Conservation (phyloP, 2,329 filamentous ascomycete genomes). For the Fusarium chlamydosporum region DNA sequence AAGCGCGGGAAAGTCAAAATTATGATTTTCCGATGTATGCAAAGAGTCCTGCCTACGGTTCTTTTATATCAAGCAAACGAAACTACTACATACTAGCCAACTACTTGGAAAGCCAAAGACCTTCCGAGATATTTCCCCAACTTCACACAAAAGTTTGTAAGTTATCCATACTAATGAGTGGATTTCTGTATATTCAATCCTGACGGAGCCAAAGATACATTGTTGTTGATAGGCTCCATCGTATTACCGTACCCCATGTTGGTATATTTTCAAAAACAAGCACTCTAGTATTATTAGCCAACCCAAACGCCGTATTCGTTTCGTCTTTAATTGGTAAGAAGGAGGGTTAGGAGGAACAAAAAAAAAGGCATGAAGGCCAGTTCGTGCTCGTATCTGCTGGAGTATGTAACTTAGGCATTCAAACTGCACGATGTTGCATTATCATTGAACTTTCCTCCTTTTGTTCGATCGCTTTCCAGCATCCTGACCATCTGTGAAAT, state of each 20-base stretch:
- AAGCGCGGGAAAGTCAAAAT: background rate
- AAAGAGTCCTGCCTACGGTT: too few species aligned
- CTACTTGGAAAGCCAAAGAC: background rate
- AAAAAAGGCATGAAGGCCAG: background rate
- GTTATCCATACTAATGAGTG: background rate
- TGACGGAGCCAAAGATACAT: background rate
- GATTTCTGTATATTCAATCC: background rate
- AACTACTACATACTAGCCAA: too few species aligned
- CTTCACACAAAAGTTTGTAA: background rate
- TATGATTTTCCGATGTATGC: background rate
- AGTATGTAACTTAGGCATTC: background rate
- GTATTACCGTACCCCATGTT: constrained; percentile 28
- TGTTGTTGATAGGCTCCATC: background rate
- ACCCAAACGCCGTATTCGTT: constrained; percentile 38
- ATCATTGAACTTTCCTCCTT: constrained; percentile 60
- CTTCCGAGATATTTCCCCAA: background rate
- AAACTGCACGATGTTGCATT: background rate
- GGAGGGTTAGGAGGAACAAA: constrained; percentile 9
- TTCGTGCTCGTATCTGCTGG: background rate
- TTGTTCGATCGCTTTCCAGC: constrained; percentile 59
- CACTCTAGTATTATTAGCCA: constrained; percentile 7
- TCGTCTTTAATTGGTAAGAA: constrained; percentile 14
- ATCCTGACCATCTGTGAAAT: constrained; percentile 64
- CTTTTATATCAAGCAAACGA: too few species aligned
- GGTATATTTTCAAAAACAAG: constrained; percentile 38